phyloP scores from a whole-genome alignment of 2,329 filamentous ascomycete species.

The Hypoxylon sp. region DNA sequence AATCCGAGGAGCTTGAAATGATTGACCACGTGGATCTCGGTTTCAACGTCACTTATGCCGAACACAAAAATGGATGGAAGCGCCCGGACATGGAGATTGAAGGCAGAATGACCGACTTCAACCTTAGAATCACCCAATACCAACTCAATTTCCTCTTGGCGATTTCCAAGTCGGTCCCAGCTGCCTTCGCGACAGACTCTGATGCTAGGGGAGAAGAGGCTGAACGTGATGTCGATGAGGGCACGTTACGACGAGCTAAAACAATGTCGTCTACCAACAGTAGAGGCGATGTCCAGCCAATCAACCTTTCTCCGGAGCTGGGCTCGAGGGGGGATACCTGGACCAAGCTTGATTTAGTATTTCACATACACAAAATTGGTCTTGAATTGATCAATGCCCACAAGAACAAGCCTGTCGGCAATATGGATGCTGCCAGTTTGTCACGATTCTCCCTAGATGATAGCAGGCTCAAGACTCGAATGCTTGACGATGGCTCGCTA shows the following conservation, averaged over 20 bases:
- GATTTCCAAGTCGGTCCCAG: conserved; percentile 87
- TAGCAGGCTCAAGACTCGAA: conserved; percentile 90
- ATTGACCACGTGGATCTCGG: conserved; percentile 97
- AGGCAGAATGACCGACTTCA: conserved; percentile 93
- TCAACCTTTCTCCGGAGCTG: conserved; percentile 78
- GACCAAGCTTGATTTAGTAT: conserved; percentile 94
- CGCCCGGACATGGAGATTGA: conserved; percentile 93
- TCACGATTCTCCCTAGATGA: conserved; percentile 96
- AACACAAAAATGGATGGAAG: conserved; percentile 82
- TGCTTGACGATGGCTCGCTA: conserved; percentile 91
- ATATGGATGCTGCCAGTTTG: conserved; percentile 83
- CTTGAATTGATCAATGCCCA: conserved; percentile 87
- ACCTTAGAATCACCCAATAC: conserved; percentile 88
- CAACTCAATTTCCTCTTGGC: conserved; percentile 92
- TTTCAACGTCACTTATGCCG: conserved; percentile 92
- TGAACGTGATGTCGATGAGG: conserved; percentile 78
- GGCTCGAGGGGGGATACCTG: conserved; percentile 78
- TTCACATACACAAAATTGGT: conserved; percentile 88
- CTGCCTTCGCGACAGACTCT: conserved; percentile 83
- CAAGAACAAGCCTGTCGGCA: conserved; percentile 82
- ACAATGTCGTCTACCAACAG: conserved; percentile 59
- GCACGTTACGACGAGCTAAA: conserved; percentile 65
- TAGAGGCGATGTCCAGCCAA: conserved; percentile 59
- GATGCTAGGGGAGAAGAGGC: conserved; percentile 81
- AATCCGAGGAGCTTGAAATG: conserved; percentile 90